Conservation (phyloP, 116 monocot genomes). For the Zostera marina region DNA sequence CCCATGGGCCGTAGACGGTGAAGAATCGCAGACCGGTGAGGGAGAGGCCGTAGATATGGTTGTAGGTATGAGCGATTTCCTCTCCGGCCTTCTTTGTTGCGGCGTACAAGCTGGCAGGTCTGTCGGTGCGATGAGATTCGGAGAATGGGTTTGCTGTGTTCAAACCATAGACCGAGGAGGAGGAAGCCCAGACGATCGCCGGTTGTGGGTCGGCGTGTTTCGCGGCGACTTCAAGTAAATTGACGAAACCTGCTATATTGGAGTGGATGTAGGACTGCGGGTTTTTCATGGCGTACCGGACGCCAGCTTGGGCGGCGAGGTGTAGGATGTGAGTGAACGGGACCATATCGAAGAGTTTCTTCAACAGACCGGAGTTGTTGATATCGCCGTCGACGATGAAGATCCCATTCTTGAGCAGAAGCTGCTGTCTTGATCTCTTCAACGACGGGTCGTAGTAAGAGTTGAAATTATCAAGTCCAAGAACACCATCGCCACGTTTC, state of each 20-base stretch:
- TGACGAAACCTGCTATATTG: constrained; percentile 49
- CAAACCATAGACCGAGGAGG: constrained; percentile 49
- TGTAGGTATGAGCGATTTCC: constrained; percentile 70
- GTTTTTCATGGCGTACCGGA: constrained; percentile 24
- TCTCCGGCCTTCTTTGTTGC: constrained; percentile 87
- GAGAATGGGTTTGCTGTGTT: constrained; percentile 40
- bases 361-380: constrained; percentile 29
- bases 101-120: constrained; percentile 56
- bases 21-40: constrained; percentile 76
- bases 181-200: constrained; percentile 49
- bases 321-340: constrained; percentile 57
- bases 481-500: constrained; percentile 49
- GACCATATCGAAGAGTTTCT: constrained; percentile 36
- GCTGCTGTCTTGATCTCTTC: constrained; percentile 29
- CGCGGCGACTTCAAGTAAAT: constrained; percentile 26
- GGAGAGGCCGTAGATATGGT: constrained; percentile 73
- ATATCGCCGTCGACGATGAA: constrained; percentile 39
- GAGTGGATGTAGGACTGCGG: constrained; percentile 47
- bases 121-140: constrained; percentile 47
- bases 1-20: constrained; percentile 64
- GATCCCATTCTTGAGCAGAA: constrained; percentile 22
- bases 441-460: constrained; percentile 55
- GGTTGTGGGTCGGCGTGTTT: constrained; percentile 47
- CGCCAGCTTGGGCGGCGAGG: constrained; percentile 23
- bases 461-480: constrained; percentile 67